Percentiles rank a stretch among this genome's conserved stretches.
These are phyloP conservation scores for Paragyromitra xinjiangensis DNA, from an alignment of 495 filamentous ascomycete genomes.

Conservation along the genomic window DNA sequence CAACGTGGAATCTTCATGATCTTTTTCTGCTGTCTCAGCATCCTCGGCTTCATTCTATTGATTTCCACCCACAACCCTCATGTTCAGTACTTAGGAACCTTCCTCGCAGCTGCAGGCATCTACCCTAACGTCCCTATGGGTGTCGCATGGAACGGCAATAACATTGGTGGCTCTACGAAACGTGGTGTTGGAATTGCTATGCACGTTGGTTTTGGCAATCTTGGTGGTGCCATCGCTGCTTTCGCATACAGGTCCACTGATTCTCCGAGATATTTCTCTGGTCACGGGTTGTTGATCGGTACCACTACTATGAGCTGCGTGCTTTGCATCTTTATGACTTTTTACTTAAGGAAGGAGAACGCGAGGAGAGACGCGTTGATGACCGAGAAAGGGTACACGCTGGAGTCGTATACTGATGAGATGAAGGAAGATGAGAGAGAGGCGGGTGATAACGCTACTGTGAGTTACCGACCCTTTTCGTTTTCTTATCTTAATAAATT, in stretches of 20 bases:
- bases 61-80: constrained; percentile 66
- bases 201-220: constrained; percentile 81
- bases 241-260: constrained; percentile 72
- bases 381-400: constrained; percentile 59
- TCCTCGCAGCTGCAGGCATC: constrained; percentile 73
- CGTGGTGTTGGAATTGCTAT: constrained; percentile 81
- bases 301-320: constrained; percentile 62
- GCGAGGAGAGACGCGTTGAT: constrained; percentile 61
- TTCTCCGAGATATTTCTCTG: constrained; percentile 68
- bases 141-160: constrained; percentile 84
- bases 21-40: constrained; percentile 59
- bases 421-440: constrained; percentile 62
- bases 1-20: constrained; percentile 63
- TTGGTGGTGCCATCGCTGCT: constrained; percentile 75
- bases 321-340: constrained; percentile 66
- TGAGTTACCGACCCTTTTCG: constrained; percentile 19
- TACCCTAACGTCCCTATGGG: constrained; percentile 80
- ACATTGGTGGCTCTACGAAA: constrained; percentile 82
- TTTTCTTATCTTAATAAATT: not conserved
- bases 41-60: constrained; percentile 75
- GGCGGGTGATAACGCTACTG: constrained; percentile 63
- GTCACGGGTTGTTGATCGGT: constrained; percentile 66
- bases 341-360: constrained; percentile 72
- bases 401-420: constrained; percentile 63
- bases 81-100: constrained; percentile 78